A percentile compares a stretch with the other conserved stretches of the same genome.
These are phyloP conservation scores for carrot (Daucus carota) DNA, from an alignment of 129 eudicot species.

Conservation along the genomic window DH1_v3.0 NC_030383.2:7717001-7717500, in stretches of 20 bases:
- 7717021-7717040: background rate
- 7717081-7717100: background rate
- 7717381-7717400: slow-evolving; percentile 98
- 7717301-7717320: slow-evolving; percentile 99
- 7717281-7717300: slow-evolving; percentile 99
- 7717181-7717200: background rate
- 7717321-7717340: slow-evolving; percentile 98
- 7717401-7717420: slow-evolving; percentile 31
- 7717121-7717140: too few species aligned
- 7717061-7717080: background rate
- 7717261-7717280: slow-evolving; percentile 38
- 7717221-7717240: background rate
- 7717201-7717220: background rate
- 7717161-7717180: background rate
- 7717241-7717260: background rate
- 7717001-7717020: background rate
- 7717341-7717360: slow-evolving; percentile 95
- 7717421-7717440: background rate
- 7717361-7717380: slow-evolving; percentile 90
- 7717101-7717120: background rate
- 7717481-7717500: too few species aligned
- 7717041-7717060: background rate
- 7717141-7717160: background rate
- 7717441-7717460: background rate
- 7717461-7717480: too few species aligned